Conservation (phyloP, 257 asterid genomes). For the Ilex aquifolium region DNA sequence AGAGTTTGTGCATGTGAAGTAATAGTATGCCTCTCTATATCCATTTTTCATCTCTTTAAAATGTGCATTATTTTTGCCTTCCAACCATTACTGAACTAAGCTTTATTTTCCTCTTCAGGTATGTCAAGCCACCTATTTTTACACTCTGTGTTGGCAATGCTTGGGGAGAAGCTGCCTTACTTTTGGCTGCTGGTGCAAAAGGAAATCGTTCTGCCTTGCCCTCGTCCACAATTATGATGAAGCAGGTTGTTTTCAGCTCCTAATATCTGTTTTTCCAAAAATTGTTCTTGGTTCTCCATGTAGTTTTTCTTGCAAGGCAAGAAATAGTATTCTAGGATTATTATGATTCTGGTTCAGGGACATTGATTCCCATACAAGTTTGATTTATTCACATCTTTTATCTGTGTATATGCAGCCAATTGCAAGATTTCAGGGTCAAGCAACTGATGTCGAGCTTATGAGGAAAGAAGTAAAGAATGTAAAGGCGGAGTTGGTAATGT, state of each 20-base stretch:
- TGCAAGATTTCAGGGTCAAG: constrained; percentile 91
- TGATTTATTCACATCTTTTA: not conserved
- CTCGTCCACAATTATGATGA: constrained; percentile 90
- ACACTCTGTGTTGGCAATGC: constrained; percentile 97
- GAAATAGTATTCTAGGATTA: too few relatives aligned
- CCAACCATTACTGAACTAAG: not conserved
- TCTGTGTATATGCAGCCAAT: constrained; percentile 63
- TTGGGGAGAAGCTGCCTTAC: constrained; percentile 99
- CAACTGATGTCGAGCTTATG: constrained; percentile 85
- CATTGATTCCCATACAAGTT: too few relatives aligned
- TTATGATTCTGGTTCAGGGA: too few relatives aligned
- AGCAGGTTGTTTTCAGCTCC: constrained; percentile 46
- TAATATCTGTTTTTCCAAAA: not conserved
- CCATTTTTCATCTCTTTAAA: too few relatives aligned
- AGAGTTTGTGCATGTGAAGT: too few relatives aligned
- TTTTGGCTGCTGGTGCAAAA: constrained; percentile 93
- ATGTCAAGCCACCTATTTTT: constrained; percentile 82
- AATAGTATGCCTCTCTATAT: too few relatives aligned
- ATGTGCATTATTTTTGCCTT: not conserved
- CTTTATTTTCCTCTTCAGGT: constrained; percentile 30
- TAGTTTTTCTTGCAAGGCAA: not conserved
- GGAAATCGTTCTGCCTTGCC: constrained; percentile 97
- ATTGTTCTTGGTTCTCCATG: not conserved
- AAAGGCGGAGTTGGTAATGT: constrained; percentile 76
- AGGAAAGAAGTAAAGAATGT: constrained; percentile 69